Evolutionary conservation across 2,329 filamentous ascomycete genomes (phyloP).

Genomic region (Pseudonectria buxi): DNA sequence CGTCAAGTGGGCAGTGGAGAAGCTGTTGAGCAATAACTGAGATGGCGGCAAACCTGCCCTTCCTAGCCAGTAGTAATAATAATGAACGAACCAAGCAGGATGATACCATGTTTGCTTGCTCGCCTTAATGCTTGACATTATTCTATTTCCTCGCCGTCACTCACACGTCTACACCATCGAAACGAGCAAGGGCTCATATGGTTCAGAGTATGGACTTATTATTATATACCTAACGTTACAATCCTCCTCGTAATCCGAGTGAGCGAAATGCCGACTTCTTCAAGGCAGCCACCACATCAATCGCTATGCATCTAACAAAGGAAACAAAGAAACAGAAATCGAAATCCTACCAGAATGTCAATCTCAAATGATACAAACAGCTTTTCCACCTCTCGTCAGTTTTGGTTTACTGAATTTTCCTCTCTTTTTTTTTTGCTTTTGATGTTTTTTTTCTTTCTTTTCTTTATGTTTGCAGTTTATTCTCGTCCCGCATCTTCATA

Average conservation of each 20-base stretch:
- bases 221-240: conserved; percentile 18
- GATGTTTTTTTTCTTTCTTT: conserved; percentile 3
- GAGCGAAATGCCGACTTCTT: conserved; percentile 1
- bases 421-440: conserved; percentile 9
- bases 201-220: conserved; percentile 17
- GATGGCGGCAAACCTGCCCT: neutral
- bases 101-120: too few relatives aligned
- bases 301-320: conserved; percentile 16
- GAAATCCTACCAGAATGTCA: conserved; percentile 7
- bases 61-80: neutral
- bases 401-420: conserved; percentile 6
- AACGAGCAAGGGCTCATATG: conserved; percentile 2
- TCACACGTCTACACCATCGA: too few relatives aligned
- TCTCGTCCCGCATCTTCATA: too few relatives aligned
- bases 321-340: conserved; percentile 3
- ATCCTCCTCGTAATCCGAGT: conserved; percentile 3
- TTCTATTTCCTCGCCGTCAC: too few relatives aligned
- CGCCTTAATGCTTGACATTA: too few relatives aligned
- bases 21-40: conserved; percentile 49
- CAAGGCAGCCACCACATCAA: conserved; percentile 9
- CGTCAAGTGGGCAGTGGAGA: conserved; percentile 64
- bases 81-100: too few relatives aligned
- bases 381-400: too few relatives aligned
- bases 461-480: neutral
- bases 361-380: neutral